Base-by-base conservation (phyloP, 2,329 filamentous ascomycete species). In the Pseudocercospora cruenta region DNA sequence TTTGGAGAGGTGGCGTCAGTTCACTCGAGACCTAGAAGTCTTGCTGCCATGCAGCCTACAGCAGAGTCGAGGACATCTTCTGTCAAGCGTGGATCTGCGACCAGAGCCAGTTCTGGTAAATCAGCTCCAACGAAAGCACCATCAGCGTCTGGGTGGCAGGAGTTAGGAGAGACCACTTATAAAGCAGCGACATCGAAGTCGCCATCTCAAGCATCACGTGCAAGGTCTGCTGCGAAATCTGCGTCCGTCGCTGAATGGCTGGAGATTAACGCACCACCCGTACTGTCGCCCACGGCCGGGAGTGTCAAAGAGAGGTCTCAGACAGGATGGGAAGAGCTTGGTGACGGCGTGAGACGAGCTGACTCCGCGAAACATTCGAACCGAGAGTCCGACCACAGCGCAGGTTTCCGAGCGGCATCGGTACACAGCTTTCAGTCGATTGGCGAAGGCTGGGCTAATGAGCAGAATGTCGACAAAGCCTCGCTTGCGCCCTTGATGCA, bases 11-110 rank as follows among this genome's bases (percentile, higher is more conserved):
- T n/a, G 28, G 22, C 2, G 1, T 61, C 57, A 6, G 14, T 16
- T 4, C 54, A 57, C 43, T 64, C 60, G 10, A 53, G 60, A 22
- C 54, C 63, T 8, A 31, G 36, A 24, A 55, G 45, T n/a, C 24
- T 53, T 36, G 31, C 49, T 49, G 57, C 53, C 26, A 49, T 65
- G 49, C 62, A 68, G 62, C 55, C 64, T 3, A 59, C n/a, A 19
- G 65, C 63, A 26, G 60, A 68, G 26, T 68, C 64, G 22, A 60
- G 39, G 12, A 16, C 26, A 3, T 64, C 62, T 16, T 58, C 63
- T 9, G 43, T 14, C 9, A 39, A 39, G 9, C 22, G 8, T 28
- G 51, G 16, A 9, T 26, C 16, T n/a, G 39, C 24, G n/a, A 16
- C 45, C 19, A 64, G 31, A 33, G 55, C 31, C 10, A 45, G 28